Conservation (phyloP, 305 asterid genomes). For the Ajuga reptans region DNA sequence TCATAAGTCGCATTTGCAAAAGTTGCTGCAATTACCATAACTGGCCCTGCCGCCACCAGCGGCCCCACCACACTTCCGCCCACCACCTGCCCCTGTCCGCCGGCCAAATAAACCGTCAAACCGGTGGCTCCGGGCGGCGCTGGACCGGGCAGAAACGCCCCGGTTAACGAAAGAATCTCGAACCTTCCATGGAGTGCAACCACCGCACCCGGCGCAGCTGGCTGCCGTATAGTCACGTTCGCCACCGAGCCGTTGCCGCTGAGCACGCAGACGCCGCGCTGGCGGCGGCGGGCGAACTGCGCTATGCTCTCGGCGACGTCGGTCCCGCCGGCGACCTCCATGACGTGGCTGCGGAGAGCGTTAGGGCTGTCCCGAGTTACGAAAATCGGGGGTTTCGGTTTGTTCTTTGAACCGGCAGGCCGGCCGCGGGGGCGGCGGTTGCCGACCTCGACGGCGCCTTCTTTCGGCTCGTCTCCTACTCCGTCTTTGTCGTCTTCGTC, state of each 20-base stretch:
- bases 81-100: slow-evolving; percentile 69
- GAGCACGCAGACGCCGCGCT: slow-evolving; percentile 56
- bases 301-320: slow-evolving; percentile 62
- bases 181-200: slow-evolving; percentile 56
- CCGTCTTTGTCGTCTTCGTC: slow-evolving; percentile 36
- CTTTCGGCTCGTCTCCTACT: slow-evolving; percentile 39
- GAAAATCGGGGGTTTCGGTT: slow-evolving; percentile 59
- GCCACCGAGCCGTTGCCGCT: slow-evolving; percentile 57
- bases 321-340: slow-evolving; percentile 53
- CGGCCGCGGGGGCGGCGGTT: slow-evolving; percentile 58
- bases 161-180: slow-evolving; percentile 53
- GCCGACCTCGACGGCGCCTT: slow-evolving; percentile 53
- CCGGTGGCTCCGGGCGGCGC: slow-evolving; percentile 55
- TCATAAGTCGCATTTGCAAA: slow-evolving; percentile 66
- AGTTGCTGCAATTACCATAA: slow-evolving; percentile 54
- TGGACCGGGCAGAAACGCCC: slow-evolving; percentile 60
- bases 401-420: slow-evolving; percentile 63
- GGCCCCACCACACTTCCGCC: slow-evolving; percentile 75
- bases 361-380: slow-evolving; percentile 67
- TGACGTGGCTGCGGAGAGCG: slow-evolving; percentile 55
- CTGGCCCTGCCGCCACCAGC: slow-evolving; percentile 57
- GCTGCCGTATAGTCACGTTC: slow-evolving; percentile 55
- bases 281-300: slow-evolving; percentile 50
- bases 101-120: slow-evolving; percentile 51
- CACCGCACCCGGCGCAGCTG: slow-evolving; percentile 38